Evolutionary conservation across 768 basidiomycete species (phyloP).

Genomic region (Phlebiopsis gigantea): DNA sequence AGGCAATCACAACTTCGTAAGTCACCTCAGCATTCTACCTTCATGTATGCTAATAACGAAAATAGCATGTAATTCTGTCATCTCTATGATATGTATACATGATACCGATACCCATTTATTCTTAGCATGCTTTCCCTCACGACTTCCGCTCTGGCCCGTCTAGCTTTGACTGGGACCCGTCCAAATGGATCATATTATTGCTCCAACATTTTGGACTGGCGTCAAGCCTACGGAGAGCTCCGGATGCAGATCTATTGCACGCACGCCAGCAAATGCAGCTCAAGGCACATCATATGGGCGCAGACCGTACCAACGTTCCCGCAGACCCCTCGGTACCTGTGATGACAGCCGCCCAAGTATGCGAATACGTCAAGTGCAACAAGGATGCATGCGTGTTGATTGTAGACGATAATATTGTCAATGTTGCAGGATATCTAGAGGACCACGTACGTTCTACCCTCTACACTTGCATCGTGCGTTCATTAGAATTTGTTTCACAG

Average conservation of each 20-base stretch:
- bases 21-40: slow-evolving; percentile 20
- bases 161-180: slow-evolving; percentile 67
- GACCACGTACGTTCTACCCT: slow-evolving; percentile 53
- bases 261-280: slow-evolving; percentile 43
- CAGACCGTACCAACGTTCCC: not conserved
- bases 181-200: slow-evolving; percentile 67
- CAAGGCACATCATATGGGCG: slow-evolving; percentile 23
- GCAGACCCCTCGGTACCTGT: not conserved
- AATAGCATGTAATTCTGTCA: slow-evolving; percentile 39
- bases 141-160: slow-evolving; percentile 71
- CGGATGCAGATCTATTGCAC: slow-evolving; percentile 42
- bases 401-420: slow-evolving; percentile 56
- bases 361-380: slow-evolving; percentile 30
- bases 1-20: slow-evolving; percentile 73
- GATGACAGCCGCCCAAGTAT: slow-evolving; percentile 38
- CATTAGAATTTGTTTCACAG: slow-evolving; percentile 28
- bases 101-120: not conserved
- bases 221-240: slow-evolving; percentile 43
- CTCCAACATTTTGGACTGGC: slow-evolving; percentile 46
- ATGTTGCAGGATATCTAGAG: slow-evolving; percentile 54
- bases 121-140: slow-evolving; percentile 72
- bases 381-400: slow-evolving; percentile 43
- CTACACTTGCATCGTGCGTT: not conserved
- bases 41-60: not conserved
- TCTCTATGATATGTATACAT: not conserved